Percentiles rank a stretch among this genome's conserved stretches.
These are phyloP conservation scores for Arabidopsis suecica DNA, from an alignment of 345 rosid genomes.

Conservation along the genomic window DNA sequence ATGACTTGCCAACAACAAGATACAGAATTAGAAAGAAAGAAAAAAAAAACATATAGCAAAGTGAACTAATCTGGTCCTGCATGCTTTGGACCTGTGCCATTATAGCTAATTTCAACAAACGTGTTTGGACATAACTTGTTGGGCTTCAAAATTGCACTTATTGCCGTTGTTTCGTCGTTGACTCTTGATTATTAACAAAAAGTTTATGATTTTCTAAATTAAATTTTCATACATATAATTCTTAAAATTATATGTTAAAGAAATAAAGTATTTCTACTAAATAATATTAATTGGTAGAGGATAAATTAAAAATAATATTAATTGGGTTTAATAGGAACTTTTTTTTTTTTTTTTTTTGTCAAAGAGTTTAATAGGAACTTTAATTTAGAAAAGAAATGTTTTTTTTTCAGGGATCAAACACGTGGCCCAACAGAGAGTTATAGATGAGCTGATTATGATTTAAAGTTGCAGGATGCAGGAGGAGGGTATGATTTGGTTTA, in stretches of 20 bases:
- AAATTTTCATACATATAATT: conserved; percentile 4
- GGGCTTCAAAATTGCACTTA: conserved; percentile 33
- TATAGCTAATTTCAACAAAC: conserved; percentile 24
- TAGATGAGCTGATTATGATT: conserved; percentile 22
- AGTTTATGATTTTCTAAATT: not conserved
- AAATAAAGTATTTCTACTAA: no score
- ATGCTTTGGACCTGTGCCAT: conserved; percentile 43
- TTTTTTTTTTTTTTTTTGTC: no score
- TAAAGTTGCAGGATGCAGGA: conserved; percentile 24
- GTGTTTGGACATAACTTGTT: conserved; percentile 41
- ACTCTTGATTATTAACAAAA: conserved; percentile 15
- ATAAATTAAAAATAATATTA: no score
- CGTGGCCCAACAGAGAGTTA: conserved; percentile 30
- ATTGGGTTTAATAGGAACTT: no score
- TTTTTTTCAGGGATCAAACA: conserved; percentile 3
- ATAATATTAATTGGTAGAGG: no score
- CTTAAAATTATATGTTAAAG: no score
- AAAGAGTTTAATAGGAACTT: no score
- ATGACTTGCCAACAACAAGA: conserved; percentile 34
- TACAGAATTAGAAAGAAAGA: not conserved
- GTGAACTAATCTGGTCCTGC: conserved; percentile 33
- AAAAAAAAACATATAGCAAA: conserved; percentile 1
- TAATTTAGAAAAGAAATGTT: not conserved
- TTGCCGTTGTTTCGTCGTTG: conserved; percentile 31
- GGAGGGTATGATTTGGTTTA: conserved; percentile 24